These are phyloP conservation scores for Verticillium longisporum DNA, from an alignment of 2,329 filamentous ascomycete species.

Conservation along the genomic window DNA sequence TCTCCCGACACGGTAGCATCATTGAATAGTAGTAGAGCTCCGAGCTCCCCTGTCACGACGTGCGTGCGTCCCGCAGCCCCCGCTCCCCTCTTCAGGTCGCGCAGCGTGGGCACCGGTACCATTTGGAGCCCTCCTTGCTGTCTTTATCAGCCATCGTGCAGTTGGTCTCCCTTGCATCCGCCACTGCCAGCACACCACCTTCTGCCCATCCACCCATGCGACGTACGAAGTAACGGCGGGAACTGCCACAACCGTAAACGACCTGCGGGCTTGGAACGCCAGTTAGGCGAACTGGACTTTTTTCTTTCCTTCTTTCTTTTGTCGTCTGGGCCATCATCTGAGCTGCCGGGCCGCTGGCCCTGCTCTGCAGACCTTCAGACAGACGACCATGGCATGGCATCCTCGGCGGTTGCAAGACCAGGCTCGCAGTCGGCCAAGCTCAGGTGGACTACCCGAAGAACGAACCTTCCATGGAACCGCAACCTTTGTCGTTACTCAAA, in stretches of 20 bases:
- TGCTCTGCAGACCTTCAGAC: neutral
- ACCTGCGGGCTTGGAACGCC: neutral
- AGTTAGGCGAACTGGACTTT: neutral
- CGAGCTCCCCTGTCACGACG: neutral
- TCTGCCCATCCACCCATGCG: neutral
- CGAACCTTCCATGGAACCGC: too few species aligned
- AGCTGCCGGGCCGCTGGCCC: neutral
- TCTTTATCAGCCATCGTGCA: slow-evolving; percentile 1
- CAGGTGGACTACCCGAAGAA: too few species aligned
- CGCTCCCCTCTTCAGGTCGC: neutral
- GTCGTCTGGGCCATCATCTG: neutral
- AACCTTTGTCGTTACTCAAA: too few species aligned
- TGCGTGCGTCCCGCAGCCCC: neutral
- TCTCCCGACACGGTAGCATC: neutral
- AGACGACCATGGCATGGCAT: neutral
- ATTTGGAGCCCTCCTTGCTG: neutral
- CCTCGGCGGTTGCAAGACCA: neutral
- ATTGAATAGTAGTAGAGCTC: neutral
- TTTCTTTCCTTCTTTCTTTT: neutral
- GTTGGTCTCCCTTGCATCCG: slow-evolving; percentile 6
- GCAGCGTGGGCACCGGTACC: neutral
- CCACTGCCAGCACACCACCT: slow-evolving; percentile 10
- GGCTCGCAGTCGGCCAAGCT: too few species aligned
- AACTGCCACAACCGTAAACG: neutral
- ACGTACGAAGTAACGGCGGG: neutral